Percentiles rank a stretch among this genome's conserved stretches.
phyloP scores from a whole-genome alignment of 495 filamentous ascomycete genomes.

The Podospora conica region DNA sequence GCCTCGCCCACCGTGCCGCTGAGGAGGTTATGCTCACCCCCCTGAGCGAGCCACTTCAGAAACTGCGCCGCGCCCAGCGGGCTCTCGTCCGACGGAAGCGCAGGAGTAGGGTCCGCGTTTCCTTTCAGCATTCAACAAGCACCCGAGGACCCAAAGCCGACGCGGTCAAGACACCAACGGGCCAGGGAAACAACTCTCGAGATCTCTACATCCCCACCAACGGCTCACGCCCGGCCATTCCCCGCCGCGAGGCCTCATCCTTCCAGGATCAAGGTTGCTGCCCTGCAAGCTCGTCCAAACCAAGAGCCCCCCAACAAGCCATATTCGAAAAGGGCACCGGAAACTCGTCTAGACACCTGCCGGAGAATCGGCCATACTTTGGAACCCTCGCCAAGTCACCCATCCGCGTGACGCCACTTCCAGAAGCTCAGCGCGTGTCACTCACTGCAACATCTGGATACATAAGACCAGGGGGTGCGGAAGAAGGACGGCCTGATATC shows the following conservation, averaged over 20 bases:
- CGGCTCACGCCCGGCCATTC: constrained; percentile 6
- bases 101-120: constrained; percentile 23
- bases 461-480: not conserved
- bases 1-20: constrained; percentile 29
- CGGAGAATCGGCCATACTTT: constrained; percentile 13
- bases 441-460: not conserved
- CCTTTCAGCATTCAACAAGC: constrained; percentile 17
- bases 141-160: constrained; percentile 6
- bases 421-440: not conserved
- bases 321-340: not conserved
- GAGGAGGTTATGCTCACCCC: constrained; percentile 31
- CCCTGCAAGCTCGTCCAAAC: constrained; percentile 14
- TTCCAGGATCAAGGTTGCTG: constrained; percentile 14
- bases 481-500: not conserved
- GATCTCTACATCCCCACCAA: not conserved
- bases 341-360: not conserved
- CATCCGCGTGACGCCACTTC: not conserved
- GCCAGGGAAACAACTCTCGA: constrained; percentile 9
- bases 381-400: constrained; percentile 12
- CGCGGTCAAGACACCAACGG: constrained; percentile 4
- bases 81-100: constrained; percentile 17
- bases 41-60: constrained; percentile 25
- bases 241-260: not conserved
- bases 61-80: constrained; percentile 25
- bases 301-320: constrained; percentile 1